Conservation (phyloP, 371 early-diverging fungal species). For the Apophysomyces sp. region DNA sequence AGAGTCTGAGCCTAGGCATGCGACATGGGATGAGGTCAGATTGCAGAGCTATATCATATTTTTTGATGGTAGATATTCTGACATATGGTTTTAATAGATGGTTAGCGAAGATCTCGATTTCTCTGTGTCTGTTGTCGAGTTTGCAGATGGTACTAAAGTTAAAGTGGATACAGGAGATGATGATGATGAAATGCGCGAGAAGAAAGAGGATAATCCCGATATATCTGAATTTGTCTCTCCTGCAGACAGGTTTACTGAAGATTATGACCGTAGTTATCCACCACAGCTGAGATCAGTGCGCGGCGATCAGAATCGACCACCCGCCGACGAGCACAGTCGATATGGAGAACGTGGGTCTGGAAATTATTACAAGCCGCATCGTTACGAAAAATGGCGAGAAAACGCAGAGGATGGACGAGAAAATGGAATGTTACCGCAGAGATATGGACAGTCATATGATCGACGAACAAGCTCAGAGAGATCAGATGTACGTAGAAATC, state of each 20-base stretch:
- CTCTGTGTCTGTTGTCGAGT: slow-evolving; percentile 22
- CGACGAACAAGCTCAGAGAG: slow-evolving; percentile 5
- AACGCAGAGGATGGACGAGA: background rate
- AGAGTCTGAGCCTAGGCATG: slow-evolving; percentile 17
- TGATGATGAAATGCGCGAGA: slow-evolving; percentile 5
- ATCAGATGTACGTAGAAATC: background rate
- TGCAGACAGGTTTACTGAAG: slow-evolving; percentile 45
- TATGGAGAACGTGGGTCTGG: background rate
- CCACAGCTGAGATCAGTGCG: slow-evolving; percentile 22
- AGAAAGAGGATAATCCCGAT: slow-evolving; percentile 4
- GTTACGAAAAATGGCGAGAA: slow-evolving; percentile 13
- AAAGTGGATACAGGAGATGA: slow-evolving; percentile 3
- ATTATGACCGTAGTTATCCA: slow-evolving; percentile 50
- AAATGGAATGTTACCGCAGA: slow-evolving; percentile 3
- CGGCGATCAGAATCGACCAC: slow-evolving; percentile 3
- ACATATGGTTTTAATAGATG: slow-evolving; percentile 15
- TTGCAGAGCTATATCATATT: no score
- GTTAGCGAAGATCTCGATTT: slow-evolving; percentile 28
- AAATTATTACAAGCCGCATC: background rate
- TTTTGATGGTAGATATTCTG: no score
- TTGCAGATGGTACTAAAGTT: slow-evolving; percentile 32
- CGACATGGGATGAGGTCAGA: slow-evolving; percentile 41
- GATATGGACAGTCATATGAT: slow-evolving; percentile 5
- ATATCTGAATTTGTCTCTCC: slow-evolving; percentile 29
- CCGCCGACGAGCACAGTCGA: slow-evolving; percentile 2